Evolutionary conservation across 208 protist genomes (phyloP), one percentile per base, ranked within the genome.

Genomic region (Vickermania spadyakhi): DNA sequence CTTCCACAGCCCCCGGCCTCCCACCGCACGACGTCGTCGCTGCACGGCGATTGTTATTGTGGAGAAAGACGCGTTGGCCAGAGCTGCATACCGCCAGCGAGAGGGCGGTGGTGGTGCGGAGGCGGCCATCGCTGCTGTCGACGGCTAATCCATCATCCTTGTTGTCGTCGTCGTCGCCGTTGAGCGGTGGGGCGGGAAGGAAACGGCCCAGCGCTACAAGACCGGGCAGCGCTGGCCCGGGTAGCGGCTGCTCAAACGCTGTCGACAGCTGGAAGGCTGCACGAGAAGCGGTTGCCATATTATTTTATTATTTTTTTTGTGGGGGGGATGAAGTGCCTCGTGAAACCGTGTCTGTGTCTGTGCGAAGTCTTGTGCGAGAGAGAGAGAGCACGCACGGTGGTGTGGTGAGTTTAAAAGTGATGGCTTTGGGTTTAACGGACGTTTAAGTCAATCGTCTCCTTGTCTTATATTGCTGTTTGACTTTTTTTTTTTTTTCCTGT

Each of bases 1-100:
- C 61, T 13, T 51, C 42, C n/a, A 59, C 52, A 56, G 71, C 74
- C 1, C 78, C 74, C 2, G 62, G 73, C 65, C 74, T 76, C 2
- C 67, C 70, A 18, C 70, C 81, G 5, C 60, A 56, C 52, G 75
- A 70, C 2, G 72, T 72, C 41, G 62, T 64, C 2, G 56, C 64
- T 5, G 41, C 59, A 26, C 65, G 60, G 58, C 56, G 79, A 67
- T 89, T 82, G 68, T 90, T 90, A 66, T 83, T 95, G 79, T 97
- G 92, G 1, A 96, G 52, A 27, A 97, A 67, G 42, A 96, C 73
- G 3, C 77, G 68, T 60, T 91, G 75, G 5, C 83, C 85, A 30
- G 60, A 84, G 62, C 84, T 94, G 11, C 70, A 84, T 55, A 68
- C 79, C 0, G 84, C 83, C 7, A 95, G 72, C 11, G 71, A 89